Conservation (phyloP, 805 yeast genomes). For the Nakazawaea holstii region DNA sequence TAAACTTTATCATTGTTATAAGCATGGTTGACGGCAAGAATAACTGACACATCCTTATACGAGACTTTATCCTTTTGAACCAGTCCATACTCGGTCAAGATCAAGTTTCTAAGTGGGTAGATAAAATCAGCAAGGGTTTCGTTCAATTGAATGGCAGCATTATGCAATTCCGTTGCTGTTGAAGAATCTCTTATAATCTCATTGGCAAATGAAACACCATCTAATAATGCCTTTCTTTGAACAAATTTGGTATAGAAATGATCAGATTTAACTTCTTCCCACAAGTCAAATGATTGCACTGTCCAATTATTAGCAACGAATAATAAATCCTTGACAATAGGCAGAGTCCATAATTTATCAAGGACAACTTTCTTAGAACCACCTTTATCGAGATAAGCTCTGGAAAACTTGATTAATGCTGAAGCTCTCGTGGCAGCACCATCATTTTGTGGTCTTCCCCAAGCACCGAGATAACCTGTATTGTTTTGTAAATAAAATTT, state of each 20-base stretch:
- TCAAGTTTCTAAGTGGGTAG: conserved; percentile 20
- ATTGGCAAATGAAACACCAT: conserved; percentile 17
- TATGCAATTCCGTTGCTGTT: not conserved
- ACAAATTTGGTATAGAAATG: conserved; percentile 31
- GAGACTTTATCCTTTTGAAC: conserved; percentile 9
- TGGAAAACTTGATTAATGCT: conserved; percentile 7
- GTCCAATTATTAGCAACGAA: conserved; percentile 31
- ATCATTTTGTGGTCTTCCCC: conserved; percentile 45
- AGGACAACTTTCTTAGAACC: not conserved
- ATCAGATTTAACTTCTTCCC: conserved; percentile 37
- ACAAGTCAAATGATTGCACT: conserved; percentile 33
- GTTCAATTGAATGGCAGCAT: conserved; percentile 15
- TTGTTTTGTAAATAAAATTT: conserved; percentile 26
- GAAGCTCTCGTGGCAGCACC: conserved; percentile 30
- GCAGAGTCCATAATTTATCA: conserved; percentile 1
- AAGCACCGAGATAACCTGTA: conserved; percentile 12
- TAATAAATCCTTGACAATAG: conserved; percentile 34
- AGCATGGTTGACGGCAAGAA: conserved; percentile 6
- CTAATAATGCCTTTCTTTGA: conserved; percentile 9
- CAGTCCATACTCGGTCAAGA: conserved; percentile 20
- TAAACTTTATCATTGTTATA: conserved; percentile 1
- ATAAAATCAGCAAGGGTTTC: conserved; percentile 14
- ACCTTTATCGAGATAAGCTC: conserved; percentile 2
- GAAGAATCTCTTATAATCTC: conserved; percentile 16
- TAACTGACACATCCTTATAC: conserved; percentile 3